phyloP scores from a whole-genome alignment of 2,329 filamentous ascomycete genomes.

The Sphaerulina vaccinii region DNA sequence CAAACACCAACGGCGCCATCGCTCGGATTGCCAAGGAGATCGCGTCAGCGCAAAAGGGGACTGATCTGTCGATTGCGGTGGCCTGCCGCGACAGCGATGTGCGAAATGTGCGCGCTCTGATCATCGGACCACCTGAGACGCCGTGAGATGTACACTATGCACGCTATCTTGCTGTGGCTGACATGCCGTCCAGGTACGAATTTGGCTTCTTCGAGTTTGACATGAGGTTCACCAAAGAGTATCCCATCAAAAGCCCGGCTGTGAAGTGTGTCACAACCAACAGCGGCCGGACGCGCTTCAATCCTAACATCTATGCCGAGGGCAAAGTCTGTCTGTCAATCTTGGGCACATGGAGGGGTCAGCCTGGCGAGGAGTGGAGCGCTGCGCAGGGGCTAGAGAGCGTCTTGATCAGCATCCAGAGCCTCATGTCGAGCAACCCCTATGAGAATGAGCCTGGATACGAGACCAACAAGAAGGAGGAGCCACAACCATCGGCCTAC shows the following conservation, averaged over 20 bases:
- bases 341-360: slow-evolving; percentile 83
- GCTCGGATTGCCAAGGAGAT: slow-evolving; percentile 64
- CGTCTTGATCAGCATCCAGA: slow-evolving; percentile 92
- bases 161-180: background rate
- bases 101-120: slow-evolving; percentile 79
- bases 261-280: slow-evolving; percentile 81
- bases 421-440: slow-evolving; percentile 75
- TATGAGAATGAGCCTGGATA: slow-evolving; percentile 92
- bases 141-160: slow-evolving; percentile 5
- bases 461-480: slow-evolving; percentile 51
- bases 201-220: slow-evolving; percentile 93
- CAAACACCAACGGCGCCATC: slow-evolving; percentile 34
- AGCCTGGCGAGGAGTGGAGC: slow-evolving; percentile 91
- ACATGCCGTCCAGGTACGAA: slow-evolving; percentile 61
- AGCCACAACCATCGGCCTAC: slow-evolving; percentile 31
- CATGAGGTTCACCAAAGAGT: slow-evolving; percentile 60
- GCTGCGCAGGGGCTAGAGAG: slow-evolving; percentile 94
- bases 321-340: slow-evolving; percentile 86
- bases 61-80: slow-evolving; percentile 84
- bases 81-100: slow-evolving; percentile 86
- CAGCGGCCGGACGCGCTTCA: slow-evolving; percentile 82
- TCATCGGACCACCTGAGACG: slow-evolving; percentile 89
- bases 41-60: slow-evolving; percentile 76
- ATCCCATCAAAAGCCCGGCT: slow-evolving; percentile 65
- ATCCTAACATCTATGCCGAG: slow-evolving; percentile 90